A percentile compares a stretch with the other conserved stretches of the same genome.
phyloP scores from a whole-genome alignment of 2,329 filamentous ascomycete species.

The Bretziella fagacearum region DNA sequence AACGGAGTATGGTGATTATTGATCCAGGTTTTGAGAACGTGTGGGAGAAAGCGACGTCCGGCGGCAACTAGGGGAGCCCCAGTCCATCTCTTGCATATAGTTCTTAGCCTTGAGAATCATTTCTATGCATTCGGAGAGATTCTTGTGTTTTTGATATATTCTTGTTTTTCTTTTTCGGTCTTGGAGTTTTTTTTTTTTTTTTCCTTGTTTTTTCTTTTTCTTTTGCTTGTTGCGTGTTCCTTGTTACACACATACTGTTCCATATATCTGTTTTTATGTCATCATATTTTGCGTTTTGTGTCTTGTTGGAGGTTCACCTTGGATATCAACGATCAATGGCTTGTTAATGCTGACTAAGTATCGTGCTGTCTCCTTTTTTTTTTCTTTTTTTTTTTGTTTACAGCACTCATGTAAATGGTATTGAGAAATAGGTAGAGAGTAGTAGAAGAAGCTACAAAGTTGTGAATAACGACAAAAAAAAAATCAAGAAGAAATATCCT shows the following conservation, averaged over 20 bases:
- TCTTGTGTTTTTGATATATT: conserved; percentile 13
- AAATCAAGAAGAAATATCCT: conserved; percentile 1
- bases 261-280: background rate
- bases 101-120: conserved; percentile 4
- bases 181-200: conserved; percentile 1
- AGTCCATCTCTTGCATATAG: conserved; percentile 5
- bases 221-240: background rate
- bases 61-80: conserved; percentile 5
- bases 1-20: conserved; percentile 19
- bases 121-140: conserved; percentile 15
- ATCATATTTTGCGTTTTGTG: background rate
- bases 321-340: background rate
- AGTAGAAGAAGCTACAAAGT: background rate
- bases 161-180: no score
- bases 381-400: background rate
- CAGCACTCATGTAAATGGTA: background rate
- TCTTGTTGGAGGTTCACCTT: background rate
- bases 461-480: background rate
- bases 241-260: background rate
- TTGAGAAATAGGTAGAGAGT: background rate
- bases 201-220: background rate
- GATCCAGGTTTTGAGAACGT: conserved; percentile 42
- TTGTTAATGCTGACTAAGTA: background rate
- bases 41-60: conserved; percentile 43
- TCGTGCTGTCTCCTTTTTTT: background rate